These are phyloP conservation scores for Kazachstania taianensis DNA, from an alignment of 805 yeast genomes.

Conservation along the genomic window DNA sequence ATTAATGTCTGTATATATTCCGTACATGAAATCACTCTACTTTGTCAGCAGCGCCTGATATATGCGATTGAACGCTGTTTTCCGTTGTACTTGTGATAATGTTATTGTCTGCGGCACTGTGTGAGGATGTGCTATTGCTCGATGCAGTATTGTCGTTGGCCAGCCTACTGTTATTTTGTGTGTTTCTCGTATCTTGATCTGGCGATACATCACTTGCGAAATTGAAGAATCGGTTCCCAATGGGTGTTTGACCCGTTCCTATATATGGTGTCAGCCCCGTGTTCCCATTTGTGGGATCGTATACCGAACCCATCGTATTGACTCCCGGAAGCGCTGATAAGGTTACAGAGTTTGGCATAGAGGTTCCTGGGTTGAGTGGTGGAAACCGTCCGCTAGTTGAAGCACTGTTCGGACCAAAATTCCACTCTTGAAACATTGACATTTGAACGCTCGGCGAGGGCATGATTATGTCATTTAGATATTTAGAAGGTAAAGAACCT, in stretches of 20 bases:
- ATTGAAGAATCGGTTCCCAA: slow-evolving; percentile 20
- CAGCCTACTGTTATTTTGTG: too few relatives aligned
- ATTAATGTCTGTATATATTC: too few relatives aligned
- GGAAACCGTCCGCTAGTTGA: neutral
- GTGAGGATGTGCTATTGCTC: too few relatives aligned
- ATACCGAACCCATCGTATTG: too few relatives aligned
- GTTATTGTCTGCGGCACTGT: too few relatives aligned
- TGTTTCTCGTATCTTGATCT: neutral
- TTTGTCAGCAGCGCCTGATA: too few relatives aligned
- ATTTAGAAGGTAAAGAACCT: slow-evolving; percentile 26
- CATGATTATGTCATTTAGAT: slow-evolving; percentile 27
- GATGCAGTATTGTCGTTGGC: too few relatives aligned
- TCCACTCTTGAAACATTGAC: slow-evolving; percentile 29
- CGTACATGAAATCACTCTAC: too few relatives aligned
- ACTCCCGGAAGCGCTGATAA: too few relatives aligned
- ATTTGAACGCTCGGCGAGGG: slow-evolving; percentile 25
- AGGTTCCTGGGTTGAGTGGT: neutral
- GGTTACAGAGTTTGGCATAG: too few relatives aligned
- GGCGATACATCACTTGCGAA: slow-evolving; percentile 16
- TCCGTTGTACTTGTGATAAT: too few relatives aligned
- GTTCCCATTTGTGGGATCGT: slow-evolving; percentile 13
- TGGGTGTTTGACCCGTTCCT: slow-evolving; percentile 22
- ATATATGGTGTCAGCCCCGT: slow-evolving; percentile 27
- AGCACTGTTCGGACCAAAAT: slow-evolving; percentile 13
- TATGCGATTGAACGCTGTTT: too few relatives aligned